phyloP scores from a whole-genome alignment of 257 asterid genomes.

The Fraxinus cuspidata region DNA sequence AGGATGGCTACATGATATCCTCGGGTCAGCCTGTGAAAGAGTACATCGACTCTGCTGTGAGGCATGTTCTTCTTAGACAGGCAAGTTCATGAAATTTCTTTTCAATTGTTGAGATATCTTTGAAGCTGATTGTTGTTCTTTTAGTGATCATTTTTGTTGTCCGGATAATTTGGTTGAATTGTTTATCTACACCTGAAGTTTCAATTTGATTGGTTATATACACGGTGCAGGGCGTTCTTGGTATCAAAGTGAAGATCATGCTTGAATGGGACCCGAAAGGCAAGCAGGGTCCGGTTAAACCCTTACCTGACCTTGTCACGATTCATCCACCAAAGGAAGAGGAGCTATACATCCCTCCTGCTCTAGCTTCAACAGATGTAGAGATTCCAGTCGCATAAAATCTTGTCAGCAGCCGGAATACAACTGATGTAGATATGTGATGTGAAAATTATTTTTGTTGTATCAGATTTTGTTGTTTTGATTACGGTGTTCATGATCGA shows the following conservation, averaged over 20 bases:
- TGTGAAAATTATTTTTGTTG: neutral
- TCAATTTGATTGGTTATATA: neutral
- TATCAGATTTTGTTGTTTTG: neutral
- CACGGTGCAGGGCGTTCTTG: slow-evolving; percentile 48
- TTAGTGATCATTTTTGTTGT: no score
- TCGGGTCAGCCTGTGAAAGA: slow-evolving; percentile 69
- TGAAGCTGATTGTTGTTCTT: no score
- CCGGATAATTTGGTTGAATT: no score
- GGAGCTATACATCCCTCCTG: slow-evolving; percentile 33
- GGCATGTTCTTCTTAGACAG: slow-evolving; percentile 64
- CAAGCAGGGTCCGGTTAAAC: slow-evolving; percentile 53
- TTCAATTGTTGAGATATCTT: neutral
- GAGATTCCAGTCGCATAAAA: slow-evolving; percentile 26
- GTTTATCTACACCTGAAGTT: neutral
- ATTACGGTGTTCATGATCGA: neutral
- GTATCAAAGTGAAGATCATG: slow-evolving; percentile 66
- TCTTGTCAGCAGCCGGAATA: neutral
- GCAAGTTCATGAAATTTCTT: slow-evolving; percentile 23
- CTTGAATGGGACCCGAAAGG: slow-evolving; percentile 68
- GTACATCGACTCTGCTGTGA: slow-evolving; percentile 58
- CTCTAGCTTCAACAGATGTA: slow-evolving; percentile 31
- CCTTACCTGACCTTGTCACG: slow-evolving; percentile 60
- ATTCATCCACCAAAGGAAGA: slow-evolving; percentile 63
- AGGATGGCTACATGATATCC: slow-evolving; percentile 65
- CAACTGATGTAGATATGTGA: neutral